Conservation (phyloP, 257 asterid species). For the Osmanthus fragrans region DNA sequence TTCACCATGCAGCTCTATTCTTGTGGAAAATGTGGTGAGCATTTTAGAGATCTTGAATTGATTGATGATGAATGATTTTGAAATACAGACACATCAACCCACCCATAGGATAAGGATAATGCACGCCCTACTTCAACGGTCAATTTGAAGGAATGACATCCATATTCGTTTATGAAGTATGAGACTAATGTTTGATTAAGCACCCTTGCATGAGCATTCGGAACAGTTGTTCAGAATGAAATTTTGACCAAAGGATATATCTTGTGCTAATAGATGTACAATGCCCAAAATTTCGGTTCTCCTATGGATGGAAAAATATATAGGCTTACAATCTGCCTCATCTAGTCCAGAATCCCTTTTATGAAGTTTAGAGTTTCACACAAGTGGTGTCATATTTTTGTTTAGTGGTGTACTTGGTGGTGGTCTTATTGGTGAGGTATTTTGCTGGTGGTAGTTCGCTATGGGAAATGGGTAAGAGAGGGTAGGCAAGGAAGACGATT, state of each 20-base stretch:
- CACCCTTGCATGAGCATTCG: background rate
- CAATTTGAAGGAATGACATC: background rate
- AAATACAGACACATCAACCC: background rate
- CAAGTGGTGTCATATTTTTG: background rate
- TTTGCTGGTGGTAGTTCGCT: background rate
- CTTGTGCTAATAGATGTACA: background rate
- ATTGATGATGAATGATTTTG: background rate
- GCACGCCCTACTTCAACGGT: background rate
- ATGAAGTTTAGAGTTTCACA: background rate
- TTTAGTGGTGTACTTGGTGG: background rate
- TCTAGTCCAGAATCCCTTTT: background rate
- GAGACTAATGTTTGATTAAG: background rate
- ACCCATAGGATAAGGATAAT: background rate
- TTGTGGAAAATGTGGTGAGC: background rate
- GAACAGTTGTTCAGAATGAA: background rate
- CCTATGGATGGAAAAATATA: background rate
- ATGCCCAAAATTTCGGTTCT: background rate
- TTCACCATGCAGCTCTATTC: background rate
- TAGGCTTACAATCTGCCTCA: background rate
- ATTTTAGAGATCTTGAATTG: conserved; percentile 16
- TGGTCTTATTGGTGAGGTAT: background rate
- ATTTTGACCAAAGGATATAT: background rate
- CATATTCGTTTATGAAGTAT: background rate
- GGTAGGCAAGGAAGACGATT: background rate
- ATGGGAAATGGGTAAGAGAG: background rate